Evolutionary conservation across 2,329 filamentous ascomycete genomes (phyloP).

Genomic region (Aspergillus puulaauensis): DNA sequence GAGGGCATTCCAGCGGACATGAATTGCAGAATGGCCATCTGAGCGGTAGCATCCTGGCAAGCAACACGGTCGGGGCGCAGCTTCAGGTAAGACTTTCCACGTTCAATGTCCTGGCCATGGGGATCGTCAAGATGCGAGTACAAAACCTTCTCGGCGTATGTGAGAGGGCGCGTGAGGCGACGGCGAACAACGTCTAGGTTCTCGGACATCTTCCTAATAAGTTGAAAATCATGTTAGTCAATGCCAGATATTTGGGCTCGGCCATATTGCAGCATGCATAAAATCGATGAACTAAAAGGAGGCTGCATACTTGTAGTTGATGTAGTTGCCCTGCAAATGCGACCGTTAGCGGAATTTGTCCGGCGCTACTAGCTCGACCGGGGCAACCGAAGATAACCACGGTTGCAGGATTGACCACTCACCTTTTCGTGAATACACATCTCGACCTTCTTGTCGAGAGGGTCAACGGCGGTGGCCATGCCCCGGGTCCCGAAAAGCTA

Average conservation of each 20-base stretch:
- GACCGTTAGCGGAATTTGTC: slow-evolving; percentile 26
- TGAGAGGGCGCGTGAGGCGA: slow-evolving; percentile 88
- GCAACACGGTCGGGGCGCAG: slow-evolving; percentile 95
- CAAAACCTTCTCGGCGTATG: slow-evolving; percentile 96
- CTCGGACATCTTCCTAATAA: slow-evolving; percentile 89
- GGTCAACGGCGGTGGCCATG: slow-evolving; percentile 84
- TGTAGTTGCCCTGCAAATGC: slow-evolving; percentile 70
- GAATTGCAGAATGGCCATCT: slow-evolving; percentile 99
- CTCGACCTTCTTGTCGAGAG: slow-evolving; percentile 91
- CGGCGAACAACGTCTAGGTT: slow-evolving; percentile 87
- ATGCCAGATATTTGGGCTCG: neutral
- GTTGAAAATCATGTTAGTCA: slow-evolving; percentile 23
- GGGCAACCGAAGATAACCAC: slow-evolving; percentile 21
- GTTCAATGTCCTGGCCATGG: slow-evolving; percentile 92
- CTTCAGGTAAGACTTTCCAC: slow-evolving; percentile 93
- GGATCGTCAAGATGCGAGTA: slow-evolving; percentile 99
- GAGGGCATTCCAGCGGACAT: slow-evolving; percentile 98
- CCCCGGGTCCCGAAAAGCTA: slow-evolving; percentile 63
- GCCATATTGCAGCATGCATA: neutral
- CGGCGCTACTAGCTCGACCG: slow-evolving; percentile 15
- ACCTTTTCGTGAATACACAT: slow-evolving; percentile 94
- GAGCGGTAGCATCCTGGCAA: slow-evolving; percentile 98
- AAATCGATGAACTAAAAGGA: neutral
- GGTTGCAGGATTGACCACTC: slow-evolving; percentile 24
- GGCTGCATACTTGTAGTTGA: slow-evolving; percentile 75